Evolutionary conservation across 2,329 filamentous ascomycete genomes (phyloP), one percentile per base, ranked within the genome.

Genomic region (Colletotrichum scovillei): DNA sequence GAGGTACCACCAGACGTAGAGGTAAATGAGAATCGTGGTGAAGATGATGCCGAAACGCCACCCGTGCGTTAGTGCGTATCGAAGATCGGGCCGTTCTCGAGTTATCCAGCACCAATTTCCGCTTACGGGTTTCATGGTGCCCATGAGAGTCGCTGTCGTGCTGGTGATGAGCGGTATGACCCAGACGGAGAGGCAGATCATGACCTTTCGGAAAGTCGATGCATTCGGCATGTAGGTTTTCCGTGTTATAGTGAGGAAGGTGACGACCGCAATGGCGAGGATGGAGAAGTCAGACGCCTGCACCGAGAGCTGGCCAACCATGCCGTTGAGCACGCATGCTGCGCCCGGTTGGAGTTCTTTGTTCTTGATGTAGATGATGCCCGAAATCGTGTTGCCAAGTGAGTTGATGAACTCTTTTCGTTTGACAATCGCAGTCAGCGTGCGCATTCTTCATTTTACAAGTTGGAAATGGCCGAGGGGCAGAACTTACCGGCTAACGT

Each of bases 91-190:
- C n/a, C 81, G 77, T 2, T 79, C 75, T 14, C 78, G 74, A 14
- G 80, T 77, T 71, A 87, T 86, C 85, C 85, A 87, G 76, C 85
- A 87, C 85, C 85, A 87, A 70, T 87, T 86, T 0, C 85, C 85
- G 4, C 83, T 84, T 2, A 86, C 82, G 16, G 71, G 71, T 11
- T 73, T 9, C 28, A 73, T 73, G 80, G 82, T 74, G 28, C 78
- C 72, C 74, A 80, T 76, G n/a, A 59, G 79, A 28, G 80, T 77
- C 38, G 77, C 79, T 19, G 77, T 78, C 66, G 75, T 76, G 75
- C 82, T 81, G 1, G 84, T 85, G 16, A 81, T 80, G 3, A 83
- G 53, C 11, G 84, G 82, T 1, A 85, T 75, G 5, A 85, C 73
- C 85, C 85, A 86, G 8, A 84, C 81, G 0, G 80, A 78, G 3